These are phyloP conservation scores for Kodamaea hsintzibuensis DNA, from an alignment of 805 yeast species.

Conservation along the genomic window DNA sequence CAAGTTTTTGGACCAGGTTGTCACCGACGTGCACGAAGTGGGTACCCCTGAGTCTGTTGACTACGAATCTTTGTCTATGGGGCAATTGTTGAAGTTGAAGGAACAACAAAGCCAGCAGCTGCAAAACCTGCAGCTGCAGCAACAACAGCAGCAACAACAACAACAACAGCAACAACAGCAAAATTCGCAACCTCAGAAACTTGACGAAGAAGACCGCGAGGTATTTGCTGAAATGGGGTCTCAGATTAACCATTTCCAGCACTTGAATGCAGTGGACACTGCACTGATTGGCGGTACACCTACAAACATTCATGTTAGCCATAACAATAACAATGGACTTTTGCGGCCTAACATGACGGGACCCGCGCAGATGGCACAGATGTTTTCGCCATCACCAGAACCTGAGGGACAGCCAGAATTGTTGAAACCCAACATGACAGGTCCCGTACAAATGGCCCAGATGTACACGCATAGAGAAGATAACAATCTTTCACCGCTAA, in stretches of 20 bases:
- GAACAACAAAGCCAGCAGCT: conserved; percentile 13
- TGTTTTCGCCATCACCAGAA: conserved; percentile 23
- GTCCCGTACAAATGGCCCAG: conserved; percentile 43
- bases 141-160: conserved; percentile 10
- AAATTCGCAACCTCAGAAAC: conserved; percentile 14
- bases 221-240: conserved; percentile 74
- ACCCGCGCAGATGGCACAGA: conserved; percentile 42
- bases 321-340: conserved; percentile 16
- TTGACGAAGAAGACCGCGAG: conserved; percentile 65
- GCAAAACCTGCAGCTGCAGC: conserved; percentile 24
- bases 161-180: conserved; percentile 22
- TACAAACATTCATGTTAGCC: conserved; percentile 46
- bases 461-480: conserved; percentile 4
- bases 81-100: conserved; percentile 57
- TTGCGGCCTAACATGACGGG: conserved; percentile 49
- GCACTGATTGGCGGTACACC: conserved; percentile 74
- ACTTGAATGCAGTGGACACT: conserved; percentile 72
- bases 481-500: conserved; percentile 17
- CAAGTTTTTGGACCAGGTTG: conserved; percentile 69
- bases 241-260: conserved; percentile 65
- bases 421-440: conserved; percentile 45
- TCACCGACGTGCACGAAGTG: conserved; percentile 42
- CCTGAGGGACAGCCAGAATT: conserved; percentile 14
- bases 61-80: conserved; percentile 76
- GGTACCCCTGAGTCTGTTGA: conserved; percentile 31